phyloP scores from a whole-genome alignment of 2,329 filamentous ascomycete species.

The Sarocladium oryzae region DNA sequence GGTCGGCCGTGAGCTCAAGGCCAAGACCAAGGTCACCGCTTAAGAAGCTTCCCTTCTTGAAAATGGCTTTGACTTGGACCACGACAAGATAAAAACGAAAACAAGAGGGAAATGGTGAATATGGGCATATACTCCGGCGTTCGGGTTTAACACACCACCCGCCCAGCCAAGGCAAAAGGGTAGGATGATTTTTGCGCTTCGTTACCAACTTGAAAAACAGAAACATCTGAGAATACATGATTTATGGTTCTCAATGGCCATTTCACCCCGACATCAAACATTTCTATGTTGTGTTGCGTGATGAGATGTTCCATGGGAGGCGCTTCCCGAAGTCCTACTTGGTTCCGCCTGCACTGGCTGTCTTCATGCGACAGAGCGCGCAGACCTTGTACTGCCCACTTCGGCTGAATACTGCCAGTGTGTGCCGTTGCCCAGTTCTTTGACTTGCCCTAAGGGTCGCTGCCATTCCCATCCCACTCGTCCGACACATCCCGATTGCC shows the following conservation, averaged over 20 bases:
- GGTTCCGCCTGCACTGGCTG: background rate
- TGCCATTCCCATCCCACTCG: background rate
- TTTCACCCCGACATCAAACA: slow-evolving; percentile 48
- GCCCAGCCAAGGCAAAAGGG: slow-evolving; percentile 3
- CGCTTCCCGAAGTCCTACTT: slow-evolving; percentile 56
- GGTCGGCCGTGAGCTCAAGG: slow-evolving; percentile 67
- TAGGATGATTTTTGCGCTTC: slow-evolving; percentile 9
- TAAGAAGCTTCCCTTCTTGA: slow-evolving; percentile 25
- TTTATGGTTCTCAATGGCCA: slow-evolving; percentile 59
- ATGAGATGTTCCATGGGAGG: slow-evolving; percentile 72
- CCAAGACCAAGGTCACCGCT: slow-evolving; percentile 63
- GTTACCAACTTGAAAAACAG: slow-evolving; percentile 7
- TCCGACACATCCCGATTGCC: background rate
- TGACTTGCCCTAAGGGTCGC: slow-evolving; percentile 8
- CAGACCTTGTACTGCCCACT: background rate
- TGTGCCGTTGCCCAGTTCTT: background rate
- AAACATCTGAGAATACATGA: slow-evolving; percentile 29
- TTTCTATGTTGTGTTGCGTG: slow-evolving; percentile 15
- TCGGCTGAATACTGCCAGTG: background rate
- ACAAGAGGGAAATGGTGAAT: slow-evolving; percentile 17
- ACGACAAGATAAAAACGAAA: slow-evolving; percentile 14
- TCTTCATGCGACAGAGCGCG: background rate
- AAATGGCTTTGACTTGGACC: slow-evolving; percentile 5
- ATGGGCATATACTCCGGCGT: slow-evolving; percentile 24
- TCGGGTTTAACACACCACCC: background rate